These are phyloP conservation scores for Colletotrichum australisinense DNA, from an alignment of 2,329 filamentous ascomycete genomes.

Conservation along the genomic window DNA sequence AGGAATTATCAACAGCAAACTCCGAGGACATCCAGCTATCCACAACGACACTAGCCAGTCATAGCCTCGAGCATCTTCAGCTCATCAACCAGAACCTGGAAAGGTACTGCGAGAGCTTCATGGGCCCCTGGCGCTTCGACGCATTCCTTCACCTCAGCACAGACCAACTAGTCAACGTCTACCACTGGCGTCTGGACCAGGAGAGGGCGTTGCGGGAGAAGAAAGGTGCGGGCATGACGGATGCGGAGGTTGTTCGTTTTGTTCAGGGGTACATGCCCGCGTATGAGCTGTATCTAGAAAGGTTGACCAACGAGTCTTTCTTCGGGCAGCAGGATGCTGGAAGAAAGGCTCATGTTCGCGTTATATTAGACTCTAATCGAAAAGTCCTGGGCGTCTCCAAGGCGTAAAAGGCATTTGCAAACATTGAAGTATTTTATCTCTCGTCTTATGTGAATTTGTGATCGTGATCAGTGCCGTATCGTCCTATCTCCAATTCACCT, in stretches of 20 bases:
- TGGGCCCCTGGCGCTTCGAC: constrained; percentile 32
- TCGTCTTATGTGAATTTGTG: no score
- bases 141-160: constrained; percentile 30
- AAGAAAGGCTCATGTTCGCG: constrained; percentile 16
- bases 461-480: no score
- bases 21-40: constrained; percentile 7
- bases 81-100: constrained; percentile 30
- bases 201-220: constrained; percentile 29
- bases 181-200: constrained; percentile 31
- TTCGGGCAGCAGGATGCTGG: not conserved
- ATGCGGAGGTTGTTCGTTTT: constrained; percentile 28
- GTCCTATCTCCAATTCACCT: no score
- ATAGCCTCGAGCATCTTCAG: constrained; percentile 18
- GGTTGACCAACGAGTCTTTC: constrained; percentile 8
- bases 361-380: constrained; percentile 21
- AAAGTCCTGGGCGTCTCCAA: constrained; percentile 5
- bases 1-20: not conserved
- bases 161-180: constrained; percentile 25
- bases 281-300: constrained; percentile 31
- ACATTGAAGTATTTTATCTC: no score
- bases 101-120: constrained; percentile 31
- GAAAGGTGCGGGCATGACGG: constrained; percentile 32
- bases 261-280: constrained; percentile 34
- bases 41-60: constrained; percentile 19
- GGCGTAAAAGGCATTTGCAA: not conserved